Conservation (phyloP, 2,329 filamentous ascomycete species). For the Scytalidium lignicola region DNA sequence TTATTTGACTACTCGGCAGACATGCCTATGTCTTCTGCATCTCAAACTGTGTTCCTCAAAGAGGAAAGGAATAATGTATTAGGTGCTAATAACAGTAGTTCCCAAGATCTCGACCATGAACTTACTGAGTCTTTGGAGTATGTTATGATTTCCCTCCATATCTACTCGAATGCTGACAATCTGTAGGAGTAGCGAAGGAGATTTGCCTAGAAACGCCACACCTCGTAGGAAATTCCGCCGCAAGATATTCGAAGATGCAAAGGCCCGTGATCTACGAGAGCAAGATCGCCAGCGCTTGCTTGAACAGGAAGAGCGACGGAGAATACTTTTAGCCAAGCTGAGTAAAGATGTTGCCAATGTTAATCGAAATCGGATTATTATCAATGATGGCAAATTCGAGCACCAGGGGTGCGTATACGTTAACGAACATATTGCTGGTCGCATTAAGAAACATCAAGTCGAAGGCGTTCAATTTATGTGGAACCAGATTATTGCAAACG, state of each 20-base stretch:
- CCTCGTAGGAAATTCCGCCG: constrained; percentile 29
- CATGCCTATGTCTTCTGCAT: background rate
- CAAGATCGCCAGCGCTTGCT: constrained; percentile 47
- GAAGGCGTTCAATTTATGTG: constrained; percentile 83
- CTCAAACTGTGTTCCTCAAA: background rate
- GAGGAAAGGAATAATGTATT: background rate
- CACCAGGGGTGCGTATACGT: constrained; percentile 59
- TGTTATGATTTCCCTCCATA: background rate
- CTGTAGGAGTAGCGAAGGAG: constrained; percentile 13
- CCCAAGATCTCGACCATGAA: background rate
- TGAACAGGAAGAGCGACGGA: constrained; percentile 48
- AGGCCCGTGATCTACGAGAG: constrained; percentile 43
- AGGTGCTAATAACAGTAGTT: background rate
- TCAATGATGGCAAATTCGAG: constrained; percentile 62
- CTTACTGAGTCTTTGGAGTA: background rate
- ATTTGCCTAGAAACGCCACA: background rate
- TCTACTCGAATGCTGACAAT: background rate
- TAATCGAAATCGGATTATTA: constrained; percentile 46
- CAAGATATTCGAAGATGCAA: constrained; percentile 41
- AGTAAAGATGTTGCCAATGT: constrained; percentile 38
- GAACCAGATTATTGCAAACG: constrained; percentile 67
- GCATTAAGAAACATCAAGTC: constrained; percentile 76
- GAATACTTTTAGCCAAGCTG: constrained; percentile 41
- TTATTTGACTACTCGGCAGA: background rate
- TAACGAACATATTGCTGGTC: constrained; percentile 54